Percentiles rank a stretch among this genome's conserved stretches.
These are phyloP conservation scores for Lasiosphaeria ovina DNA, from an alignment of 495 filamentous ascomycete species.

Conservation along the genomic window DNA sequence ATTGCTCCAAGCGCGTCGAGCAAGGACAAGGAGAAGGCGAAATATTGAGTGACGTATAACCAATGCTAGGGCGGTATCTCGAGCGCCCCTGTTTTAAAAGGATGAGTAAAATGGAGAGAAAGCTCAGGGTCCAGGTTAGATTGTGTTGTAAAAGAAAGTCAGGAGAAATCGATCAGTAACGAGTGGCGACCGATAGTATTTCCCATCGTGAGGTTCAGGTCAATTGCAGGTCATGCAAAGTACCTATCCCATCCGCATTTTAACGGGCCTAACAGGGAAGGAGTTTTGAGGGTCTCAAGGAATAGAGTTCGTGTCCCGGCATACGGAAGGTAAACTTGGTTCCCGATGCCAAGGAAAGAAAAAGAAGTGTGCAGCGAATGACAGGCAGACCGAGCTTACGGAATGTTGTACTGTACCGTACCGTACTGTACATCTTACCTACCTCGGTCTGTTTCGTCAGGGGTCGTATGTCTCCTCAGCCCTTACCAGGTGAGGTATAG, in stretches of 20 bases:
- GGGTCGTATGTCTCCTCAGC: no score
- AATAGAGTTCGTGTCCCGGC: not conserved
- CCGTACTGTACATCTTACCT: no score
- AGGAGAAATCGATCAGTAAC: slow-evolving; percentile 15
- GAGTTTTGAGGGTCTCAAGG: not conserved
- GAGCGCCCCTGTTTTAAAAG: not conserved
- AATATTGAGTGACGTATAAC: not conserved
- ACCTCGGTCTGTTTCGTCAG: no score
- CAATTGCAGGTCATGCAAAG: not conserved
- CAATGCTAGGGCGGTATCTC: not conserved
- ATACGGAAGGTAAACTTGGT: not conserved
- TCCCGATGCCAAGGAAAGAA: no score
- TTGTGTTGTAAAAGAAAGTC: slow-evolving; percentile 10
- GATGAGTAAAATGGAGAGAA: not conserved
- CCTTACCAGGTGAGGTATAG: no score
- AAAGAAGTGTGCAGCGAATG: no score
- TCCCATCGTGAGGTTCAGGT: not conserved
- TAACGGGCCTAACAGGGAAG: not conserved
- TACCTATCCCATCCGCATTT: not conserved
- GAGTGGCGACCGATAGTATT: slow-evolving; percentile 10
- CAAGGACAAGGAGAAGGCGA: not conserved
- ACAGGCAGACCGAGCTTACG: no score
- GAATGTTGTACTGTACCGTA: no score
- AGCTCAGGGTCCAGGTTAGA: not conserved
- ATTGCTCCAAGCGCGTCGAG: not conserved